Conservation (phyloP, 371 early-diverging fungal genomes). For the Funneliformis caledonium region DNA sequence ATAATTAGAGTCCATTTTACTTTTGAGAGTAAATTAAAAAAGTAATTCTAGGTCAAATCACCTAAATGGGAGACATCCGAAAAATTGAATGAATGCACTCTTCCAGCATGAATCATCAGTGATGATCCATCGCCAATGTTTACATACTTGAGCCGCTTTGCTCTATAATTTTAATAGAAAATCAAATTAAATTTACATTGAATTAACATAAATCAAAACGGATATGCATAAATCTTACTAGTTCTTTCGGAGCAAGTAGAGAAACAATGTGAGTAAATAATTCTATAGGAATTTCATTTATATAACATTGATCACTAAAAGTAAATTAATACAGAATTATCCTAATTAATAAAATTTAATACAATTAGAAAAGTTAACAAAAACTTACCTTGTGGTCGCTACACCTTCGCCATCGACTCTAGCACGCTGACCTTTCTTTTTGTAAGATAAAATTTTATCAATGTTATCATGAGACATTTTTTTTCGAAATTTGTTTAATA, state of each 20-base stretch:
- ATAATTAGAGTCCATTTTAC: neutral
- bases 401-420: neutral
- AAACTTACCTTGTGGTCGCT: neutral
- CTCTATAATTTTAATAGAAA: slow-evolving; percentile 1
- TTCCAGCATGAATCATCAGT: slow-evolving; percentile 58
- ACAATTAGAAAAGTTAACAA: neutral
- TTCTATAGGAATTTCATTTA: slow-evolving; percentile 49
- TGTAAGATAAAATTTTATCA: neutral
- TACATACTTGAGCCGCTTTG: slow-evolving; percentile 51
- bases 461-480: neutral
- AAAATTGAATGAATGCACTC: slow-evolving; percentile 55
- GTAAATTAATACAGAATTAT: neutral
- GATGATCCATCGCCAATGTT: slow-evolving; percentile 54
- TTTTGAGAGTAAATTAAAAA: neutral
- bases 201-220: neutral
- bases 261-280: slow-evolving; percentile 55
- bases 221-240: slow-evolving; percentile 16
- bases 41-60: neutral
- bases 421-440: neutral
- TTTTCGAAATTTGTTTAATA: neutral
- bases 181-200: neutral
- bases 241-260: slow-evolving; percentile 50
- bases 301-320: slow-evolving; percentile 8
- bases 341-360: neutral
- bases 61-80: slow-evolving; percentile 53